Evolutionary conservation across 495 filamentous ascomycete genomes (phyloP).

Genomic region (Talaromyces nanjingensis): DNA sequence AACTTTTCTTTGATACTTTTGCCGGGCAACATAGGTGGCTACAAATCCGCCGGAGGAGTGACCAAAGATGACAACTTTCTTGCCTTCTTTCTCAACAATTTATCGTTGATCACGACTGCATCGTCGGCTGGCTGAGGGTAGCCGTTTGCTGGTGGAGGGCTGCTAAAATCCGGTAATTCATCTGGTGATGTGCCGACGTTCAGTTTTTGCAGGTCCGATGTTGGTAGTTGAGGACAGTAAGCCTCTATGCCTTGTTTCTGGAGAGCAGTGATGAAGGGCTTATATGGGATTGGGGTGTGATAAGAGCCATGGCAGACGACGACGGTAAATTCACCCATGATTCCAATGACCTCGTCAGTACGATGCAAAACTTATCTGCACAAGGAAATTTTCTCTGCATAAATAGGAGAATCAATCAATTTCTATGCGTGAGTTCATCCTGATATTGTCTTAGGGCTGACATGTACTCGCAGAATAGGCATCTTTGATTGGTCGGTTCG

Average conservation of each 20-base stretch:
- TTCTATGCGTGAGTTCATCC: neutral
- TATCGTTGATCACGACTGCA: neutral
- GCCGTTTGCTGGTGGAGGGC: neutral
- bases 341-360: neutral
- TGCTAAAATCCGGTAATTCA: neutral
- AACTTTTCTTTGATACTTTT: constrained; percentile 5
- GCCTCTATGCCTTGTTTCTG: neutral
- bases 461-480: neutral
- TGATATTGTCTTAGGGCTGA: neutral
- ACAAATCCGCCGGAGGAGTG: neutral
- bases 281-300: constrained; percentile 21
- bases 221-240: neutral
- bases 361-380: neutral
- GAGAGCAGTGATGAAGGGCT: constrained; percentile 12
- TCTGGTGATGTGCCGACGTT: neutral
- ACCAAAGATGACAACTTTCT: neutral
- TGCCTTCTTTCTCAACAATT: neutral
- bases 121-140: constrained; percentile 1
- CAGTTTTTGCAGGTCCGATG: neutral
- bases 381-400: neutral
- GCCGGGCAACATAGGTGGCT: neutral
- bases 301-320: constrained; percentile 23
- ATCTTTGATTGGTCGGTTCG: neutral
- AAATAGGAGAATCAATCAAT: neutral
- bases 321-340: neutral